Evolutionary conservation across 1,139 yeast genomes (phyloP), one percentile per base, ranked within the genome.

Genomic region (Ogataea hybrid): DNA sequence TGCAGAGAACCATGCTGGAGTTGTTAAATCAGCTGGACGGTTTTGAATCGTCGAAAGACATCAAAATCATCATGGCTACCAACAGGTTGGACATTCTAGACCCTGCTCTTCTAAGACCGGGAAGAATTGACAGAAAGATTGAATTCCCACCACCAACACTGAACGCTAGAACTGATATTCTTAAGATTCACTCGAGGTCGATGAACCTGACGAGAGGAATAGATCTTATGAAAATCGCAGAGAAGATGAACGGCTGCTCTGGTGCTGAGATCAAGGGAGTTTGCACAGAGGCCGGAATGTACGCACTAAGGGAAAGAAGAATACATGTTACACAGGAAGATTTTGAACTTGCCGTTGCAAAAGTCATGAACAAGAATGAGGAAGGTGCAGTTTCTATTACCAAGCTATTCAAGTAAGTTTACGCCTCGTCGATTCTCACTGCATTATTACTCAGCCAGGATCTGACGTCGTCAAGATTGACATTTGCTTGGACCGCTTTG

Each of bases 221-320:
- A 54, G 88, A 92, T 65, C 73, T 92, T 61, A 79, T 87, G 62
- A 90, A 90, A 66, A 86, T 92, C 54, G 98, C 98, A 12, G 97
- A 92, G 62, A 89, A 88, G 63, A 92, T 92, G 98, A 89, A 85
- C 57, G 97, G 97, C 27, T 89, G 97, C 62, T 88, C 97, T 3
- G 98, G 98, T 62, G 98, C 98, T 11, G 98, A 92, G 67, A 97
- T 92, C 46, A 92, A 92, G 67, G 98, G 97, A 68, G 97, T 92
- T 17, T 92, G 98, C 68, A 92, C 97, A 1, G 98, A 92, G 65
- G 97, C 97, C 15, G 98, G 98, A 57, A 92, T 92, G 97, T 92
- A 88, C 63, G 97, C 97, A 3, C 73, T 92, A 56, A 84, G 98
- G 66, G 98, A 92, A 67, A 82, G 97, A 69, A 80, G 98, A 68